phyloP scores from a whole-genome alignment of 2,329 filamentous ascomycete genomes.

The Cordyceps cicadae region DNA sequence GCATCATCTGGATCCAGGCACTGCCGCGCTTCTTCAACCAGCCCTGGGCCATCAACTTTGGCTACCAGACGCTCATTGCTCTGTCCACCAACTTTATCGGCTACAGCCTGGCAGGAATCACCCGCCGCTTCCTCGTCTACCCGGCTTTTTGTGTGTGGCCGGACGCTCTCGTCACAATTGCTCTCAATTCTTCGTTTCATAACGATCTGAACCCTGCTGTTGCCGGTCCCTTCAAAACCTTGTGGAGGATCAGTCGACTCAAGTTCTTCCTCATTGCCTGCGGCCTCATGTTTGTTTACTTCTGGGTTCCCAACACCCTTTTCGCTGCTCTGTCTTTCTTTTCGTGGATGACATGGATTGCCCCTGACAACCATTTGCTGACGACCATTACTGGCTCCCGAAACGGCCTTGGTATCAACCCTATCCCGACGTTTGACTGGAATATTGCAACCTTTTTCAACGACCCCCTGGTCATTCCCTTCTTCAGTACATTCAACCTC shows the following conservation, averaged over 20 bases:
- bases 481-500: constrained; percentile 32
- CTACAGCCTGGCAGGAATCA: constrained; percentile 41
- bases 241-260: constrained; percentile 27
- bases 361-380: constrained; percentile 29
- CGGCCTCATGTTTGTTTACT: constrained; percentile 40
- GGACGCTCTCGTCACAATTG: constrained; percentile 36
- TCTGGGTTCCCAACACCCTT: constrained; percentile 43
- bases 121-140: constrained; percentile 39
- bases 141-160: constrained; percentile 45
- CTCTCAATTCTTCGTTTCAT: constrained; percentile 26
- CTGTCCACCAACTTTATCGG: constrained; percentile 43
- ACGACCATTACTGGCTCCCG: constrained; percentile 27
- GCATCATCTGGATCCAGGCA: constrained; percentile 34
- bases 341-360: constrained; percentile 45
- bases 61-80: constrained; percentile 38
- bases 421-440: constrained; percentile 33
- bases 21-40: constrained; percentile 17
- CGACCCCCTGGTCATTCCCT: constrained; percentile 25
- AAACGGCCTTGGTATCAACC: constrained; percentile 31
- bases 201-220: constrained; percentile 15
- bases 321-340: constrained; percentile 38
- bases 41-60: constrained; percentile 20
- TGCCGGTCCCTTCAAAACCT: constrained; percentile 23
- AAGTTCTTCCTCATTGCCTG: constrained; percentile 37
- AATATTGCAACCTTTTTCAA: constrained; percentile 23